These are phyloP conservation scores for Metschnikowia lachancei DNA, from an alignment of 805 yeast genomes.

Conservation along the genomic window DNA sequence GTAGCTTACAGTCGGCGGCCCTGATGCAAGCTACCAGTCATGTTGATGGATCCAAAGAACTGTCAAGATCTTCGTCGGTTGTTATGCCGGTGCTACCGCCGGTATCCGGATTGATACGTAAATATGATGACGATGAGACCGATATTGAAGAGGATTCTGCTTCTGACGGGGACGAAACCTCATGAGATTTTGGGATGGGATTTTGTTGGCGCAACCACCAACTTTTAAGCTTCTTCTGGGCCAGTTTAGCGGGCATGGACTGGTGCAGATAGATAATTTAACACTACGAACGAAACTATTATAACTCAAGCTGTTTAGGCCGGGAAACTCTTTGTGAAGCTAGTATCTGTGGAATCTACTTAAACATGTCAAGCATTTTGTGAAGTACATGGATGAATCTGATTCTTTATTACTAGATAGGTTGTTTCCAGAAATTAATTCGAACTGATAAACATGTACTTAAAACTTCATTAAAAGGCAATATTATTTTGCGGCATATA, in stretches of 20 bases:
- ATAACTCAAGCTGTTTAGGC: too few relatives aligned
- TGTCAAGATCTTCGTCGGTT: constrained; percentile 27
- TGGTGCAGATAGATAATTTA: constrained; percentile 8
- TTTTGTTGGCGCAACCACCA: background rate
- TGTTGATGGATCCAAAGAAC: constrained; percentile 19
- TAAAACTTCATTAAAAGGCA: too few relatives aligned
- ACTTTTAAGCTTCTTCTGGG: background rate
- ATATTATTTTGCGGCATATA: too few relatives aligned
- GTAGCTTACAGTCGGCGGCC: constrained; percentile 25
- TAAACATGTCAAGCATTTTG: too few relatives aligned
- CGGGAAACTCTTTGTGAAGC: too few relatives aligned
- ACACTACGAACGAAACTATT: background rate
- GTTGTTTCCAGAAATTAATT: too few relatives aligned
- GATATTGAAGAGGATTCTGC: constrained; percentile 32
- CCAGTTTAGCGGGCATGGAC: constrained; percentile 13
- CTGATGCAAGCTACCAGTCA: constrained; percentile 1
- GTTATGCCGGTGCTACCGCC: constrained; percentile 29
- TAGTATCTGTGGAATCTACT: too few relatives aligned
- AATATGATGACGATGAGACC: constrained; percentile 33
- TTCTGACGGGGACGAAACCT: constrained; percentile 24
- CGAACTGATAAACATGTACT: too few relatives aligned
- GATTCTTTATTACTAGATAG: too few relatives aligned
- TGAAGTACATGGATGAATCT: too few relatives aligned
- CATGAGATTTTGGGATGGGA: background rate
- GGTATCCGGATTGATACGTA: constrained; percentile 25